phyloP scores from a whole-genome alignment of 176 grass and related monocot genomes.

The Echinochloa phyllopogon region DNA sequence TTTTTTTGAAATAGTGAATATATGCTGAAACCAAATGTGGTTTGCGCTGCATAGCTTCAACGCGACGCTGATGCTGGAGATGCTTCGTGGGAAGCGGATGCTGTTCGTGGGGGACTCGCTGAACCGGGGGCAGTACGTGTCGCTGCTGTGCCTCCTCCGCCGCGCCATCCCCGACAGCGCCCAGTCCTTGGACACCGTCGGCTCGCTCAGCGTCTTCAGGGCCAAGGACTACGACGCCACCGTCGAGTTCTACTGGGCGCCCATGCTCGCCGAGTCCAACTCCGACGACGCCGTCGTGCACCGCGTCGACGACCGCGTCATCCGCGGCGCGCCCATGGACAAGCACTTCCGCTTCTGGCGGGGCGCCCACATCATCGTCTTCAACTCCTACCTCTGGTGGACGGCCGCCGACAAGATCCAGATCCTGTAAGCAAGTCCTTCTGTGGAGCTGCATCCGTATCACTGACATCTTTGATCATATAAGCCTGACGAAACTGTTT shows the following conservation, averaged over 20 bases:
- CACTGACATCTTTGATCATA: not conserved
- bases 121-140: conserved; percentile 67
- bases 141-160: conserved; percentile 69
- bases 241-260: conserved; percentile 80
- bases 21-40: not conserved
- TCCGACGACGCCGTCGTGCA: conserved; percentile 53
- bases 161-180: conserved; percentile 52
- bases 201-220: conserved; percentile 59
- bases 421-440: conserved; percentile 47
- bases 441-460: too few species aligned
- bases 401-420: conserved; percentile 48
- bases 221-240: conserved; percentile 68
- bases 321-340: conserved; percentile 62
- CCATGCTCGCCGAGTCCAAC: conserved; percentile 69
- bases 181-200: conserved; percentile 62
- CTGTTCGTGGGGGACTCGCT: conserved; percentile 72
- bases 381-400: conserved; percentile 85
- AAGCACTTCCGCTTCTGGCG: conserved; percentile 58
- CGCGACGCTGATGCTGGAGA: conserved; percentile 69
- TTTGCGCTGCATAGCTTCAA: conserved; percentile 51
- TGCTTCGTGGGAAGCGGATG: conserved; percentile 73
- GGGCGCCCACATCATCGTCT: conserved; percentile 67
- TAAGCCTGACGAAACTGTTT: not conserved
- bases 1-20: not conserved
- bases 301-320: conserved; percentile 47